These are phyloP conservation scores for Geranium brycei DNA, from an alignment of 345 rosid genomes.

Conservation along the genomic window DNA sequence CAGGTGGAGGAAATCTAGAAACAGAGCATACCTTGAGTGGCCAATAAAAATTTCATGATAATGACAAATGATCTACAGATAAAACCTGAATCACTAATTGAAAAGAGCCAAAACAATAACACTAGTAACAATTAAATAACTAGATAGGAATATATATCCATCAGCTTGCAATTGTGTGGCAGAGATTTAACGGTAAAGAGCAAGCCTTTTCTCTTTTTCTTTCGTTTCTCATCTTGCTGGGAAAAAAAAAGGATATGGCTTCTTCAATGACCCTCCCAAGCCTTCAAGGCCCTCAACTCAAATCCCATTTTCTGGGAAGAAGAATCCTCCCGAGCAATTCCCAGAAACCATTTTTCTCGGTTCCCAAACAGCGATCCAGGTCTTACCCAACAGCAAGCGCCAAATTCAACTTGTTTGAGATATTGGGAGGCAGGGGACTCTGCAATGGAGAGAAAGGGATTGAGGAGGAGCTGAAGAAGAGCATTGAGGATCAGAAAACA, in stretches of 20 bases:
- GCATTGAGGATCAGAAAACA: constrained; percentile 14
- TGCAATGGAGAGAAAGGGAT: constrained; percentile 73
- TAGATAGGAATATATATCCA: not conserved
- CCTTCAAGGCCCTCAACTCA: not conserved
- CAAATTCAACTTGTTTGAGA: constrained; percentile 48
- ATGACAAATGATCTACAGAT: not conserved
- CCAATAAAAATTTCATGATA: not conserved
- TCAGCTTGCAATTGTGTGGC: not conserved
- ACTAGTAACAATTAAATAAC: too few relatives aligned
- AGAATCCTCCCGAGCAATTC: constrained; percentile 11
- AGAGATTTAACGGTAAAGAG: too few relatives aligned
- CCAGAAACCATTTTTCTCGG: constrained; percentile 20
- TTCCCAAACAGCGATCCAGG: constrained; percentile 17
- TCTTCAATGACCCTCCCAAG: constrained; percentile 20
- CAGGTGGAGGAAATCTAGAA: not conserved
- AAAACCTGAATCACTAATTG: too few relatives aligned
- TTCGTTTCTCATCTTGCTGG: not conserved
- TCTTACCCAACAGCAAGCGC: constrained; percentile 21
- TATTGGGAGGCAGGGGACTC: constrained; percentile 85
- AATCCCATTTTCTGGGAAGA: constrained; percentile 38
- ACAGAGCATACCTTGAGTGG: not conserved
- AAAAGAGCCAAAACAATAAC: too few relatives aligned
- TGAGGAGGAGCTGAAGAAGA: constrained; percentile 44
- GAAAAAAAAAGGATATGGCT: constrained; percentile 23
- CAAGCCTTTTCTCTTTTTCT: not conserved